These are phyloP conservation scores for Hypholoma sublateritium DNA, from an alignment of 768 basidiomycete species.

Conservation along the genomic window DNA sequence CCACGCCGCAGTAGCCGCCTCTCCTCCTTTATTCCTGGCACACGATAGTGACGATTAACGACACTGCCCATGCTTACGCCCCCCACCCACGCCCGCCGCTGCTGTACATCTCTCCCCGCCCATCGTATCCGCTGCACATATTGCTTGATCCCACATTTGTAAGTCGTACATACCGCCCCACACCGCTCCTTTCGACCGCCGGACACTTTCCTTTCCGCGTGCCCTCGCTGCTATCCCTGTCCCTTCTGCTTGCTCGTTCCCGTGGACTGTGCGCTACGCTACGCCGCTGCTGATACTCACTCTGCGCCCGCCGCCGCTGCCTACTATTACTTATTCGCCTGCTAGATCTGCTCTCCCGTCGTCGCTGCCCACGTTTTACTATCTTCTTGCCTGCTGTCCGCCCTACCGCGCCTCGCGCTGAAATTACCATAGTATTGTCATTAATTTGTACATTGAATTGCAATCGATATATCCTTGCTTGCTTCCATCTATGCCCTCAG, in stretches of 20 bases:
- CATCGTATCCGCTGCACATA: background rate
- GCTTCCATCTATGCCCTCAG: background rate
- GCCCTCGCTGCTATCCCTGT: background rate
- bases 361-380: background rate
- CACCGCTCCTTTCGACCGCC: background rate
- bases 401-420: constrained; percentile 8
- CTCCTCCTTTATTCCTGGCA: no score
- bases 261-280: background rate
- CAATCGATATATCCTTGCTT: constrained; percentile 9
- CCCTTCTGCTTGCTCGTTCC: background rate
- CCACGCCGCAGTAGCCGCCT: constrained; percentile 36
- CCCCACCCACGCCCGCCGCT: background rate
- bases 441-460: constrained; percentile 19
- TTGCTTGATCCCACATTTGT: background rate
- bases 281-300: background rate
- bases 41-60: constrained; percentile 8
- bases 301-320: background rate
- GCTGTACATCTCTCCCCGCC: background rate
- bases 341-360: background rate
- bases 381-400: background rate
- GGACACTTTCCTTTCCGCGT: background rate
- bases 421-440: constrained; percentile 22
- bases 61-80: background rate
- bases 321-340: background rate
- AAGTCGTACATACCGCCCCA: background rate